phyloP scores from a whole-genome alignment of 768 basidiomycete species.

The Pholiota conissans region DNA sequence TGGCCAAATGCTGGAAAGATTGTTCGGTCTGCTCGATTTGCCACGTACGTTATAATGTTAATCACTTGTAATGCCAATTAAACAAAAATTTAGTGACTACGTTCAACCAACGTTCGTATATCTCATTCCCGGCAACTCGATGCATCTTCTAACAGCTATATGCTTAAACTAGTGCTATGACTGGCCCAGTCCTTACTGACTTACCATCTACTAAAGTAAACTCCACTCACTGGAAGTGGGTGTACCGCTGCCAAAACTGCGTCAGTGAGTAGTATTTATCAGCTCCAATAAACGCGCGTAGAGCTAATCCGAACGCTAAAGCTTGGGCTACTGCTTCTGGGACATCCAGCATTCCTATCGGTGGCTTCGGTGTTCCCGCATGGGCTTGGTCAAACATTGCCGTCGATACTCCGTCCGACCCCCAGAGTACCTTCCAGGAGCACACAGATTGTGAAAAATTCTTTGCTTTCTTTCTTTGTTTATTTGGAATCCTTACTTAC shows the following conservation, averaged over 20 bases:
- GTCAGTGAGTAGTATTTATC: conserved; percentile 41
- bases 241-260: conserved; percentile 68
- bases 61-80: background rate
- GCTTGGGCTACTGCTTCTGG: conserved; percentile 40
- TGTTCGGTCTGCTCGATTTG: conserved; percentile 51
- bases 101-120: conserved; percentile 45
- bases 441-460: conserved; percentile 55
- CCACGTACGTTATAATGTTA: conserved; percentile 44
- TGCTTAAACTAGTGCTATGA: conserved; percentile 33
- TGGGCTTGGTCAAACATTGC: conserved; percentile 47
- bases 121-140: background rate
- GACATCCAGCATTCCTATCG: conserved; percentile 37
- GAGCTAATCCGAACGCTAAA: conserved; percentile 6
- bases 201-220: conserved; percentile 52
- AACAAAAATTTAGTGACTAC: conserved; percentile 40
- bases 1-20: conserved; percentile 59
- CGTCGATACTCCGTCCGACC: conserved; percentile 50
- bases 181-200: conserved; percentile 53
- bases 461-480: background rate
- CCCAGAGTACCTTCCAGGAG: conserved; percentile 50
- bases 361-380: conserved; percentile 40
- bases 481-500: background rate
- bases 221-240: conserved; percentile 67
- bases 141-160: background rate
- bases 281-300: background rate